phyloP scores from a whole-genome alignment of 768 basidiomycete genomes.

The Imleria badia region DNA sequence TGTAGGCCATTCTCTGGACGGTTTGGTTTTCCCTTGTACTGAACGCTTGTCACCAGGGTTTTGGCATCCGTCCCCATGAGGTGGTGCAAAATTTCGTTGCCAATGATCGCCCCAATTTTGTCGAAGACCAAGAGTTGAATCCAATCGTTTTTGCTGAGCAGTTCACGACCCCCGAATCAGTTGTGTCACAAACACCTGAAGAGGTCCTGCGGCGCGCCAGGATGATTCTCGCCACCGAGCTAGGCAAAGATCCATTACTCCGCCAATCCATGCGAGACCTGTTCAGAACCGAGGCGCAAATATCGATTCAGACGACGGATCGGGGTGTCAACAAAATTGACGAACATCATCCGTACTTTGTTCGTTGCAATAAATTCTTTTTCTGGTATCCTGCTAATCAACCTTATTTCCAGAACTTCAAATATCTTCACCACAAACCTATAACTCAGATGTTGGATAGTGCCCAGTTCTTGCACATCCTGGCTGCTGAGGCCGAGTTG shows the following conservation, averaged over 20 bases:
- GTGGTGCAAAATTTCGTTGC: constrained; percentile 82
- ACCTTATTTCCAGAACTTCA: constrained; percentile 69
- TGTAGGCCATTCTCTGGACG: constrained; percentile 41
- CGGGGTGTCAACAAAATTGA: constrained; percentile 77
- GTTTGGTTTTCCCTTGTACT: neutral
- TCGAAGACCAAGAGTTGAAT: constrained; percentile 78
- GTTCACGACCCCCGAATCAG: constrained; percentile 69
- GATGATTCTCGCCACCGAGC: constrained; percentile 83
- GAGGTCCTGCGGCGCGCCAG: constrained; percentile 73
- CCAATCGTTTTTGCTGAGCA: constrained; percentile 85
- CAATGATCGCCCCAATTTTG: constrained; percentile 58
- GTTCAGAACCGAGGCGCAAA: constrained; percentile 71
- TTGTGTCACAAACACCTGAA: constrained; percentile 56
- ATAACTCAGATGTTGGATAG: constrained; percentile 65
- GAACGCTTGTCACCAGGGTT: constrained; percentile 52
- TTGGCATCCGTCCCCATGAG: constrained; percentile 79
- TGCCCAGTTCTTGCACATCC: constrained; percentile 86
- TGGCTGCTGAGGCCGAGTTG: constrained; percentile 86
- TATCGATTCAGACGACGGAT: constrained; percentile 86
- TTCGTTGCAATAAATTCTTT: constrained; percentile 36
- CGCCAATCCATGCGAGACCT: constrained; percentile 72
- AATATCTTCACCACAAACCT: constrained; percentile 84
- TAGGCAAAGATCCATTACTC: constrained; percentile 90
- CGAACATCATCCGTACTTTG: constrained; percentile 70
- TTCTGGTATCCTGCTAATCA: constrained; percentile 4